Evolutionary conservation across 2,329 filamentous ascomycete species (phyloP), one percentile per base, ranked within the genome.

Genomic region (Aspergillus fructus): DNA sequence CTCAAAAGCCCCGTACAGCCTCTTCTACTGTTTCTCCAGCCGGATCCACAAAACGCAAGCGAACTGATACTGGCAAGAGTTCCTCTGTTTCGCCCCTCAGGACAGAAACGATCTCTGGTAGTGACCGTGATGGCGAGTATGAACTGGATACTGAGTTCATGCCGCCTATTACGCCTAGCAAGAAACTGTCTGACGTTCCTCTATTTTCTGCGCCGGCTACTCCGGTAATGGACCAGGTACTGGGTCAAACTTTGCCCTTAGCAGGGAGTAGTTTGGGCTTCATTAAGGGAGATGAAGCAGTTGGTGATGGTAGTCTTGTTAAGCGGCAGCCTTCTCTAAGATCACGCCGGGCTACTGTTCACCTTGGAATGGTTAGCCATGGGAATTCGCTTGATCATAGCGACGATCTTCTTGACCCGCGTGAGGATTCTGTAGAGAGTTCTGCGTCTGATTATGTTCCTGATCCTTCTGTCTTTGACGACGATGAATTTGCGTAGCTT

Each of bases 401-500:
- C 11, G 59, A 63, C n/a, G 61, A 62, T 6, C 56, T 55, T 0
- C 43, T 55, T 4, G 51, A 48, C 3, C 47, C 53, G 13, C 42
- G 27, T 15, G 59, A 52, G 19, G 48, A 40, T 41, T 48, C 59
- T 15, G 12, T 45, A 19, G 64, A 68, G 17, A 67, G 59, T 27
- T 67, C 63, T 27, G 53, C 56, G 4, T 63, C 61, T 1, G 64
- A 67, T 56, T 67, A 62, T 46, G 15, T 52, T 9, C 66, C 66
- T 37, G 64, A 67, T 5, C 34, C 21, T 17, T 13, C 43, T 12
- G 33, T 37, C 9, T 54, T 57, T 39, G 33, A 49, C 5, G 23
- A 51, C 13, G 58, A 59, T 1, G 55, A 55, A 4, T 49, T 42
- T 49, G 53, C 54, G n/a, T 61, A 53, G 27, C 17, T 12, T 1